These are phyloP conservation scores for Geranomyces variabilis DNA, from an alignment of 192 early-diverging fungal genomes.

Conservation along the genomic window DNA sequence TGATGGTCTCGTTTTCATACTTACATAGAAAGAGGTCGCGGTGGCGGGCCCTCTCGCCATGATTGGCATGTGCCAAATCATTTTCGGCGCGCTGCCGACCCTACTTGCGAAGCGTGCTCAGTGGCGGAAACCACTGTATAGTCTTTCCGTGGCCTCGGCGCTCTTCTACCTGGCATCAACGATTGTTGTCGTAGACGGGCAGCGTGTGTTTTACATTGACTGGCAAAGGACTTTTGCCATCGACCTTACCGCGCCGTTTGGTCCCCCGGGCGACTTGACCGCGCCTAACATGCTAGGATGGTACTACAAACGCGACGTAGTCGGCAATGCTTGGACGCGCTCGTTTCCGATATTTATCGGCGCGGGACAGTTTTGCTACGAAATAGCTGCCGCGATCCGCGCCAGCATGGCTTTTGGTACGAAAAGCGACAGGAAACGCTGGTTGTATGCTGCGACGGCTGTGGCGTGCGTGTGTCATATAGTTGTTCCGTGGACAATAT, in stretches of 20 bases:
- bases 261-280: too few species aligned
- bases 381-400: not conserved
- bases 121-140: conserved; percentile 5
- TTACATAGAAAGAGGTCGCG: not conserved
- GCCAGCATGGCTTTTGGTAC: too few species aligned
- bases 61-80: conserved; percentile 8
- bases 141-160: not conserved
- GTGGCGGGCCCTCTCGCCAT: conserved; percentile 3
- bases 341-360: conserved; percentile 4
- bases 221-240: not conserved
- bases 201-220: conserved; percentile 10
- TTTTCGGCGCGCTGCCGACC: conserved; percentile 16
- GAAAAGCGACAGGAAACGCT: too few species aligned
- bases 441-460: not conserved
- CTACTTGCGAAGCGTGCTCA: conserved; percentile 3
- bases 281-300: too few species aligned
- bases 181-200: not conserved
- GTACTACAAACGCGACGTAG: too few species aligned
- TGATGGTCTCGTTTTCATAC: not conserved
- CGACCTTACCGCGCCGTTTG: not conserved
- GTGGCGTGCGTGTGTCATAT: not conserved
- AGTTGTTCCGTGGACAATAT: conserved; percentile 4
- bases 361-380: conserved; percentile 1
- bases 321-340: not conserved
- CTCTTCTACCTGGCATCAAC: not conserved